Percentiles rank a stretch among this genome's conserved stretches.
These are phyloP conservation scores for Tubosaeta sp. DNA, from an alignment of 768 basidiomycete species.

Conservation along the genomic window DNA sequence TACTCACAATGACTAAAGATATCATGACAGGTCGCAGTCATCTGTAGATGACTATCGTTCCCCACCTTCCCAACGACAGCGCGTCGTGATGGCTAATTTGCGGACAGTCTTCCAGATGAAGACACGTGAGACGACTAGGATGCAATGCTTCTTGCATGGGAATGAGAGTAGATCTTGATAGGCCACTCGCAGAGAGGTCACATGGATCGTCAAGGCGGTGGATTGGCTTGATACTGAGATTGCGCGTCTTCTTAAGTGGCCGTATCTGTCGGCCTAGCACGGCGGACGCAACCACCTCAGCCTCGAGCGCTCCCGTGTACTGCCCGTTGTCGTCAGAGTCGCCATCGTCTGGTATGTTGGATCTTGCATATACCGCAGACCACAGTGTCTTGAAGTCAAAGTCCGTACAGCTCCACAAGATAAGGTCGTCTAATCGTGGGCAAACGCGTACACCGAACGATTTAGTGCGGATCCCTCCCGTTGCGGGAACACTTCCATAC, in stretches of 20 bases:
- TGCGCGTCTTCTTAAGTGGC: slow-evolving; percentile 33
- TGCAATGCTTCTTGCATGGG: slow-evolving; percentile 35
- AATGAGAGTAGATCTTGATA: slow-evolving; percentile 33
- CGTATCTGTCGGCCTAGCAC: slow-evolving; percentile 29
- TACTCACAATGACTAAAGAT: slow-evolving; percentile 11
- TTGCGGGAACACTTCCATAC: slow-evolving; percentile 22
- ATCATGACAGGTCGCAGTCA: background rate
- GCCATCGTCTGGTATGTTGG: slow-evolving; percentile 8
- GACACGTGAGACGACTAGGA: slow-evolving; percentile 35
- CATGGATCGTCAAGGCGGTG: slow-evolving; percentile 11
- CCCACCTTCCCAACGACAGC: slow-evolving; percentile 35
- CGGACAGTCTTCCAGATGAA: slow-evolving; percentile 41
- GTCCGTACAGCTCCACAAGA: slow-evolving; percentile 49
- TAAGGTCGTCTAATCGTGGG: slow-evolving; percentile 46
- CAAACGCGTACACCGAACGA: slow-evolving; percentile 43
- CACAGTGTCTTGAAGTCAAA: slow-evolving; percentile 35
- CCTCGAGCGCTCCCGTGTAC: slow-evolving; percentile 9
- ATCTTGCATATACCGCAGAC: slow-evolving; percentile 35
- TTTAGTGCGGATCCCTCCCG: slow-evolving; percentile 11
- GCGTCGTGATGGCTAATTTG: slow-evolving; percentile 37
- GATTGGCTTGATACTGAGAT: slow-evolving; percentile 3
- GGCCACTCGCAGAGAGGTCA: slow-evolving; percentile 9
- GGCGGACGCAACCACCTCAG: slow-evolving; percentile 22
- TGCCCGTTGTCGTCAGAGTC: slow-evolving; percentile 17
- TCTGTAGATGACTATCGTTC: slow-evolving; percentile 26